Base-by-base conservation (phyloP, 108 stramenopile species). In the Skeletonema tropicum region DNA sequence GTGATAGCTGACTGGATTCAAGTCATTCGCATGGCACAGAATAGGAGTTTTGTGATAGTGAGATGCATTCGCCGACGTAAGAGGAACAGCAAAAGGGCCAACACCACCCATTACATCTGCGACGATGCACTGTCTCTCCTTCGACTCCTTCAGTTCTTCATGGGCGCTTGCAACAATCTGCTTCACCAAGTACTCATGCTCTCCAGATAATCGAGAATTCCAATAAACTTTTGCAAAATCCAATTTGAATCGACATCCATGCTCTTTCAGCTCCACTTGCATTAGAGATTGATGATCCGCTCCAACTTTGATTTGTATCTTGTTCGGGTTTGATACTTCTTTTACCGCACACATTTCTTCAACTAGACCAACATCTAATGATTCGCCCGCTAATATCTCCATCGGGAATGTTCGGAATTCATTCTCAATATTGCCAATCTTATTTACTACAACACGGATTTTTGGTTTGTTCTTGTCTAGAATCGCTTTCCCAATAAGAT, bases 141-240 rank as follows among this genome's bases (percentile, higher is more conserved):
- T 41, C 49, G 15, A 14, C 30, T 8, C 17, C 30, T 26, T 46
- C 38, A 23, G 12, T 26, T 58, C 49, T 57, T 57, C 49, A 66
- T 48, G 21, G 26, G 84, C 85, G 57, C 87, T 68, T 45, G 72
- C 52, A 42, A 66, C 73, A 66, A 96, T 95, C 2, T 77, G 38
- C 38, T 92, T 66, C 33, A 98, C 93, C 42, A 99, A 69, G 25
- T 96, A 90, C 35, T 77, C 71, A 75, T 98, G 98, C 84, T 98
- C 97, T 32, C 87, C 85, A 35, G 87, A 92, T 55, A 98, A 77
- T 45, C 97, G 79, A 33, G 90, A 91, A 87, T 99, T 99, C 97
- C 98, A 99, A 80, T 99, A 99, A 14, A 99, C 99, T 65, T 90
- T 87, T 39, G 68, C 88, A 77, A 97, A 98, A 86, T 99, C 95